Percentiles rank a stretch among this genome's conserved stretches.
Evolutionary conservation across 169 alveolate genomes (phyloP).

Genomic region (Besnoitia besnoiti): DNA sequence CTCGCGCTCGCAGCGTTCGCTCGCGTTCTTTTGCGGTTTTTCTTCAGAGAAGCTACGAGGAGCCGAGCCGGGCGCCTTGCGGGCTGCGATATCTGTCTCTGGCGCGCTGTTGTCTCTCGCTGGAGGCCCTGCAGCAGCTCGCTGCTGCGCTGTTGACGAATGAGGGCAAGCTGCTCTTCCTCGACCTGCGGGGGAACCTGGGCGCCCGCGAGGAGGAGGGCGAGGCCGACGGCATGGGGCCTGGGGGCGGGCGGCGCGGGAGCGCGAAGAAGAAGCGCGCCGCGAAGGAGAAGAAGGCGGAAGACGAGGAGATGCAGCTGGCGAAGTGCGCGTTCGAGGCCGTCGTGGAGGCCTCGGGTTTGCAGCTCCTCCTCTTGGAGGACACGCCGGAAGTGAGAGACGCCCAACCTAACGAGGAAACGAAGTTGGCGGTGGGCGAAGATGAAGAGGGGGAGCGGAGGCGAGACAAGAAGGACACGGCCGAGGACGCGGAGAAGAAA

Average conservation of each 20-base stretch:
- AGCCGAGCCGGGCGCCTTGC: conserved; percentile 22
- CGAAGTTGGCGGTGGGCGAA: no score
- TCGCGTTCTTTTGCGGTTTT: neutral
- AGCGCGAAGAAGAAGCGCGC: neutral
- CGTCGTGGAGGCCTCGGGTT: neutral
- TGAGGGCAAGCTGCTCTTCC: neutral
- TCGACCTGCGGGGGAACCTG: conserved; percentile 38
- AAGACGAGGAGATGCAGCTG: neutral
- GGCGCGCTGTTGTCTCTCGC: conserved; percentile 24
- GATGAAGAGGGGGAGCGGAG: neutral
- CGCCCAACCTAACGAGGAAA: no score
- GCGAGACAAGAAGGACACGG: neutral
- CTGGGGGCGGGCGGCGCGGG: neutral
- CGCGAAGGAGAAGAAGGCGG: neutral
- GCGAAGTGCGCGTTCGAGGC: conserved; percentile 20
- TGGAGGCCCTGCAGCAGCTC: conserved; percentile 24
- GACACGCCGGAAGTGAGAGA: neutral
- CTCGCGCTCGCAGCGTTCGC: no score
- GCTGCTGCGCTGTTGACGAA: conserved; percentile 52
- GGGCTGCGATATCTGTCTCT: conserved; percentile 31
- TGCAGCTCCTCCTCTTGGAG: neutral
- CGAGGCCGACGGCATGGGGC: conserved; percentile 19
- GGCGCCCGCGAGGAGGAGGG: neutral
- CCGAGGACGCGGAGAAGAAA: neutral
- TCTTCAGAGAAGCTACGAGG: neutral